These are phyloP conservation scores for Populus davidiana DNA, from an alignment of 345 rosid genomes.

Conservation along the genomic window DNA sequence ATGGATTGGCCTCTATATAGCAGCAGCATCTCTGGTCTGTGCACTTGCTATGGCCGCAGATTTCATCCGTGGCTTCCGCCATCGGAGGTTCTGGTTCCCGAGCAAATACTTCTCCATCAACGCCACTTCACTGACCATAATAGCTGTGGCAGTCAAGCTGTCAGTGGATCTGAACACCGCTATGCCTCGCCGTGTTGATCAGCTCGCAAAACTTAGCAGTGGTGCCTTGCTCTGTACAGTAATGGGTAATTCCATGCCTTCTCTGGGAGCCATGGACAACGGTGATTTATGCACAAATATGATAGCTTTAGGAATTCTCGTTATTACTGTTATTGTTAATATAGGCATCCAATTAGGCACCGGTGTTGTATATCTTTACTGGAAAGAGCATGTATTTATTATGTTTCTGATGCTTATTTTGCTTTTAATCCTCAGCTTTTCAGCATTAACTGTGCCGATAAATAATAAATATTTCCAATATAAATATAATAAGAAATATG, in stretches of 20 bases:
- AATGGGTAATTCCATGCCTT: conserved; percentile 86
- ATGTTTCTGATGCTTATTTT: conserved; percentile 58
- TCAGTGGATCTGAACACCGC: conserved; percentile 88
- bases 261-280: conserved; percentile 70
- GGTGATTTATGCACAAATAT: conserved; percentile 51
- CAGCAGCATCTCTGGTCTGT: conserved; percentile 65
- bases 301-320: conserved; percentile 68
- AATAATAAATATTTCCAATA: conserved; percentile 49
- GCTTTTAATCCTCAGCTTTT: conserved; percentile 53
- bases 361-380: conserved; percentile 58
- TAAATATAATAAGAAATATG: conserved; percentile 57
- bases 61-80: conserved; percentile 53
- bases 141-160: conserved; percentile 65
- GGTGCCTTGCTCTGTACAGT: conserved; percentile 63
- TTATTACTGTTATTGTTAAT: conserved; percentile 63
- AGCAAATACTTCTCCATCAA: conserved; percentile 67
- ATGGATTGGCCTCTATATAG: conserved; percentile 81
- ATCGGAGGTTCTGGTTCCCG: conserved; percentile 70
- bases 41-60: conserved; percentile 72
- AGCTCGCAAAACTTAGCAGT: conserved; percentile 86
- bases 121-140: conserved; percentile 71
- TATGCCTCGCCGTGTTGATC: conserved; percentile 80
- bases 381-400: conserved; percentile 54
- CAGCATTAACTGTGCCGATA: conserved; percentile 54
- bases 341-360: conserved; percentile 75